phyloP scores from a whole-genome alignment of 208 protist species.

The Leishmania amazonensis region DNA sequence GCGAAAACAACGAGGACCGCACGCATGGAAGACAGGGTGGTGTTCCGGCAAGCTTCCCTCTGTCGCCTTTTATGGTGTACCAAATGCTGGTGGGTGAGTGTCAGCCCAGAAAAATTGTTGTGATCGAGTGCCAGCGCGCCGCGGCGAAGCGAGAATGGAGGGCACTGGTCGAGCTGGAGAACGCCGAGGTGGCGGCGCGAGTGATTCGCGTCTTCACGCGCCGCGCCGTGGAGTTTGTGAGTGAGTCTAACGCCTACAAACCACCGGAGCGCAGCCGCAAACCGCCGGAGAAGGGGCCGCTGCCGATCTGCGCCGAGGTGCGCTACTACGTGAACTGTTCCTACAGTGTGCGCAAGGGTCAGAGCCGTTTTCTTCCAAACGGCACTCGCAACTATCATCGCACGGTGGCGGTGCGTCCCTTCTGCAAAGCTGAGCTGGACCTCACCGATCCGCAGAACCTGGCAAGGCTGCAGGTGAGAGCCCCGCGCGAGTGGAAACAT shows the following conservation, averaged over 20 bases:
- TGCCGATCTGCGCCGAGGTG: conserved; percentile 37
- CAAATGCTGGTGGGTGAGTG: conserved; percentile 48
- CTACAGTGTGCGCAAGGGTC: conserved; percentile 24
- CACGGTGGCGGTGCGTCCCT: conserved; percentile 20
- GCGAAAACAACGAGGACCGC: conserved; percentile 10
- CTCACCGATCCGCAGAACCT: background rate
- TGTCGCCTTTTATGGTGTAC: conserved; percentile 60
- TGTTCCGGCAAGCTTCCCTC: conserved; percentile 15
- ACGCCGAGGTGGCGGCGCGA: conserved; percentile 27
- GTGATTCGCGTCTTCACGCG: conserved; percentile 39
- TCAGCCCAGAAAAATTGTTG: conserved; percentile 44
- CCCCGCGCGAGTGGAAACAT: conserved; percentile 29
- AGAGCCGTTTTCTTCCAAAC: conserved; percentile 17
- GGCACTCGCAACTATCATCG: conserved; percentile 34
- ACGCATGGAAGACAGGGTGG: background rate
- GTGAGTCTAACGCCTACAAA: conserved; percentile 17
- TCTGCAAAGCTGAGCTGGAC: conserved; percentile 14
- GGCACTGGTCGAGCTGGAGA: conserved; percentile 60
- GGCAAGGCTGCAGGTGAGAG: conserved; percentile 5
- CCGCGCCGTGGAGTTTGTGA: conserved; percentile 34
- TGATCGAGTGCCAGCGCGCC: conserved; percentile 27
- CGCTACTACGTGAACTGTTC: conserved; percentile 35
- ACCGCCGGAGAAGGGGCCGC: background rate
- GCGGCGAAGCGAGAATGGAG: conserved; percentile 18
- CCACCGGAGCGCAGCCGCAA: background rate